These are phyloP conservation scores for Nigrospora osmanthi DNA, from an alignment of 2,329 filamentous ascomycete genomes.

Conservation along the genomic window DNA sequence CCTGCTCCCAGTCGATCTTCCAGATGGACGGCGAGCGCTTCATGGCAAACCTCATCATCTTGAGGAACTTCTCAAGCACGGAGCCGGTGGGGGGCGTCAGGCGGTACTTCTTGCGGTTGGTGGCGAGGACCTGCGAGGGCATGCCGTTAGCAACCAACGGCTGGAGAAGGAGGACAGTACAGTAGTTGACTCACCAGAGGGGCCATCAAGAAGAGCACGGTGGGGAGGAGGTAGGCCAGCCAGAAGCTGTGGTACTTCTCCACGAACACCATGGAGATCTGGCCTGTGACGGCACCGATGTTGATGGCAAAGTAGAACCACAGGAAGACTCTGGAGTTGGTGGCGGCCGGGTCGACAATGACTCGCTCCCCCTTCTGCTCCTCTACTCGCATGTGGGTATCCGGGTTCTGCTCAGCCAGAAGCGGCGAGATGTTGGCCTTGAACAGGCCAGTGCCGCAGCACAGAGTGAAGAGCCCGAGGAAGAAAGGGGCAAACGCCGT, in stretches of 20 bases:
- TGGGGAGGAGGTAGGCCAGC: slow-evolving; percentile 38
- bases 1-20: slow-evolving; percentile 49
- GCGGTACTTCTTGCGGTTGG: slow-evolving; percentile 50
- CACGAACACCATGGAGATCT: slow-evolving; percentile 48
- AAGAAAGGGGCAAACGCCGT: slow-evolving; percentile 28
- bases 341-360: slow-evolving; percentile 63
- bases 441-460: slow-evolving; percentile 66
- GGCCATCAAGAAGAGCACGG: slow-evolving; percentile 46
- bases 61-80: slow-evolving; percentile 51
- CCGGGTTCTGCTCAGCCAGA: slow-evolving; percentile 62
- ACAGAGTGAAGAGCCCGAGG: not conserved
- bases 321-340: slow-evolving; percentile 60
- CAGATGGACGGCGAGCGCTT: slow-evolving; percentile 22
- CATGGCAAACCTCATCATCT: slow-evolving; percentile 47
- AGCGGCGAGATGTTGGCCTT: slow-evolving; percentile 72
- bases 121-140: slow-evolving; percentile 32
- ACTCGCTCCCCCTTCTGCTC: slow-evolving; percentile 55
- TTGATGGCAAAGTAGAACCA: slow-evolving; percentile 47
- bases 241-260: slow-evolving; percentile 57
- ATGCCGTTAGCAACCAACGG: too few species aligned
- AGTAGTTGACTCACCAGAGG: slow-evolving; percentile 34
- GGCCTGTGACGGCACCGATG: slow-evolving; percentile 38
- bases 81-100: slow-evolving; percentile 56
- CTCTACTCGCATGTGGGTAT: slow-evolving; percentile 48
- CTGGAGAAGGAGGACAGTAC: too few species aligned